phyloP scores from a whole-genome alignment of 2,329 filamentous ascomycete species.

The Botrytis hyacinthi region DNA sequence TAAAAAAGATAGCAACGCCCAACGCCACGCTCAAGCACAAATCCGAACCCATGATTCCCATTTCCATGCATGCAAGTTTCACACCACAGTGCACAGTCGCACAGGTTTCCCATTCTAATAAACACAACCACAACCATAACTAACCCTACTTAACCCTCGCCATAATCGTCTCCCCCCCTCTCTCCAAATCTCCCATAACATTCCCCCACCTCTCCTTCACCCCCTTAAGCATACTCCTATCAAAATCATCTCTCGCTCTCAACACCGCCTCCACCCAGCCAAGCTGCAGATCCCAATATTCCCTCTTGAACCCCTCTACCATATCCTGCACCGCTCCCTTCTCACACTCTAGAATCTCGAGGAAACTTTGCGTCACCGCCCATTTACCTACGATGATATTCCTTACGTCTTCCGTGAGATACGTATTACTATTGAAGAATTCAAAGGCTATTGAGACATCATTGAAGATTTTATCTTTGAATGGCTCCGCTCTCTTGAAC shows the following conservation, averaged over 20 bases:
- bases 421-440: slow-evolving; percentile 68
- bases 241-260: slow-evolving; percentile 86
- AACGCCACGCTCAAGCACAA: slow-evolving; percentile 8
- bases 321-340: slow-evolving; percentile 69
- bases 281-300: slow-evolving; percentile 92
- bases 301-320: slow-evolving; percentile 78
- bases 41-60: neutral
- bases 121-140: neutral
- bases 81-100: too few relatives aligned
- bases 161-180: slow-evolving; percentile 91
- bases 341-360: slow-evolving; percentile 75
- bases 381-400: slow-evolving; percentile 83
- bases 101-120: neutral
- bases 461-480: slow-evolving; percentile 89
- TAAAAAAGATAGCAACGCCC: neutral
- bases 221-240: slow-evolving; percentile 80
- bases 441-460: slow-evolving; percentile 88
- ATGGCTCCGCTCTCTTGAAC: slow-evolving; percentile 82
- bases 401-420: slow-evolving; percentile 64
- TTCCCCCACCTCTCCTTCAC: slow-evolving; percentile 89
- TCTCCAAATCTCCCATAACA: slow-evolving; percentile 73
- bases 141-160: slow-evolving; percentile 70
- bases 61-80: neutral
- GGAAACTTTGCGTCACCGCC: slow-evolving; percentile 83
- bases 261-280: slow-evolving; percentile 94